Conservation (phyloP, 78 protist genomes). For the Dictyostelium capitatum region DNA sequence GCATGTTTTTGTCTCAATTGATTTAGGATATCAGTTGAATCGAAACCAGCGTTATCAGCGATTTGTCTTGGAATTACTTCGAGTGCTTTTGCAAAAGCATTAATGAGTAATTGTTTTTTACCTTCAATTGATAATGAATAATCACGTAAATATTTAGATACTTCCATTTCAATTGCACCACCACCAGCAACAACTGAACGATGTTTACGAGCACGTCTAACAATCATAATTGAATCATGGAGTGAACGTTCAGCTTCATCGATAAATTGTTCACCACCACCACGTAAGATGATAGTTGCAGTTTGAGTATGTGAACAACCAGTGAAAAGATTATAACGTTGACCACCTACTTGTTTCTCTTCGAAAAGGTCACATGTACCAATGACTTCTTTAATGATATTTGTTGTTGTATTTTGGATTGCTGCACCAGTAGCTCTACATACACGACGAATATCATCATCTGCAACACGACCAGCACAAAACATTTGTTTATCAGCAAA, state of each 20-base stretch:
- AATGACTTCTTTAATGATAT: slow-evolving; percentile 84
- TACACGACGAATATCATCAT: slow-evolving; percentile 97
- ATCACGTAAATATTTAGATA: slow-evolving; percentile 93
- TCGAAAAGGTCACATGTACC: slow-evolving; percentile 99
- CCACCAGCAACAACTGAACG: slow-evolving; percentile 98
- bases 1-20: slow-evolving; percentile 97
- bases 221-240: slow-evolving; percentile 99
- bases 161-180: slow-evolving; percentile 99
- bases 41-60: slow-evolving; percentile 99
- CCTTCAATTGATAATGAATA: slow-evolving; percentile 91
- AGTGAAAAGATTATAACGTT: slow-evolving; percentile 98
- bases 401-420: slow-evolving; percentile 95
- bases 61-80: slow-evolving; percentile 99
- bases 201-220: slow-evolving; percentile 95
- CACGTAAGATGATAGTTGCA: slow-evolving; percentile 98
- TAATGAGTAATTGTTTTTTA: slow-evolving; percentile 97
- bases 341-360: slow-evolving; percentile 98
- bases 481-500: slow-evolving; percentile 99
- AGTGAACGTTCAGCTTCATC: slow-evolving; percentile 99
- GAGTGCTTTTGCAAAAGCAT: slow-evolving; percentile 97
- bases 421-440: slow-evolving; percentile 88
- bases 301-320: slow-evolving; percentile 93
- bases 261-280: slow-evolving; percentile 99
- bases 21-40: slow-evolving; percentile 98
- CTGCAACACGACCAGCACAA: slow-evolving; percentile 99